Base-by-base conservation (phyloP, 225 moss, liverwort and hornwort genomes). In the Climacium dendroides region DNA sequence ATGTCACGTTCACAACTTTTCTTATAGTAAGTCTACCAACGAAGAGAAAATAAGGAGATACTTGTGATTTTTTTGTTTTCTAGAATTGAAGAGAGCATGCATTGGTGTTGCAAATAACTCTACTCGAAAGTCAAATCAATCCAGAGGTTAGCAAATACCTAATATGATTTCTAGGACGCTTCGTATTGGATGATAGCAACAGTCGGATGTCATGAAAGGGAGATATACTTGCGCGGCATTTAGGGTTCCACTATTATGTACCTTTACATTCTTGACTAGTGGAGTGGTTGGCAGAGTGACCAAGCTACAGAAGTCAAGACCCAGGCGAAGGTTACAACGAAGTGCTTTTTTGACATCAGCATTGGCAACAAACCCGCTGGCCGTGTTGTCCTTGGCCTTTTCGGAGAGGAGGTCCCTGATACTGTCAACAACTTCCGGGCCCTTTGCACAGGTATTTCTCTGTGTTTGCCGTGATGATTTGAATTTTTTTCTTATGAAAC, bases 391-490 rank as follows among this genome's bases (percentile, higher is more conserved):
- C 57, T 97, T 66, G 96, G 98, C 85, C 94, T 98, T 79, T 97
- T 94, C 78, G 96, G 96, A 55, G 95, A 93, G 7, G 94, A 77
- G 64, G 97, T 98, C 81, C 98, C 97, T 25, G 80, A 90, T 11
- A 98, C 97, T 57, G 98, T 90, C 48, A 90, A 95, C 20, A 98
- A 97, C 91, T 98, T 98, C 91, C 93, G 94, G 77, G 95, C 94
- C 41, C 94, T 98, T 39, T 97, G 96, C 88, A 97, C 96, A 92
- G 98, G 98, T 93, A 82, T 82, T 74, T 45, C 52, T 87, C 34
- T 37, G 37, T 47, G 48, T 34, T 48, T 80, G 54, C 8, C 25
- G 41, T 79, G 34, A 48, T 48, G 35, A 11, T 52, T 61, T 78
- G 34, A 52, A 18, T 19, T 43, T 37, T 10, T 34, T 43, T 32